These are phyloP conservation scores for Talinum fruticosum DNA, from an alignment of 148 eudicot species.

Conservation along the genomic window DNA sequence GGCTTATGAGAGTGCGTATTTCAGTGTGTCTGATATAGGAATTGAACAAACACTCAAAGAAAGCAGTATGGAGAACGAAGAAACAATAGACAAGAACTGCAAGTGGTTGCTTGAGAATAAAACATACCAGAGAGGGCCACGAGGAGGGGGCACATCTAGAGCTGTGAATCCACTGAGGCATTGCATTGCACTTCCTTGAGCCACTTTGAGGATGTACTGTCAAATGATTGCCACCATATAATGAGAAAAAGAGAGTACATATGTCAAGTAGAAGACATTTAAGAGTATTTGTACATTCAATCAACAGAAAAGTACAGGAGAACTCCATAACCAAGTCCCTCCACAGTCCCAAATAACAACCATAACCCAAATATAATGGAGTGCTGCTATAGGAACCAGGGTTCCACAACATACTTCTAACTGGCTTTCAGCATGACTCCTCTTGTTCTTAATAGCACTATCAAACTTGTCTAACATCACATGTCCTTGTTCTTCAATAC, in stretches of 20 bases:
- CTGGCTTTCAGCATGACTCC: background rate
- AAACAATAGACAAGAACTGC: background rate
- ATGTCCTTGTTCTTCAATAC: background rate
- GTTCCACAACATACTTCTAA: background rate
- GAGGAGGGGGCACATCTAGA: conserved; percentile 84
- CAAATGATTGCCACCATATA: conserved; percentile 8
- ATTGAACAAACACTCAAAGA: too few species aligned
- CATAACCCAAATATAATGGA: background rate
- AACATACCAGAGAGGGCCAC: conserved; percentile 86
- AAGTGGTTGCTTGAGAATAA: background rate
- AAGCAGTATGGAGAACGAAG: background rate
- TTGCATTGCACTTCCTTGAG: conserved; percentile 62
- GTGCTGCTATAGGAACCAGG: background rate
- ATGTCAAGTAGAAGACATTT: background rate
- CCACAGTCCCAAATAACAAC: background rate
- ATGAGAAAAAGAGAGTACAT: background rate
- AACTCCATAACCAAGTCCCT: background rate
- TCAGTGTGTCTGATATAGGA: too few species aligned
- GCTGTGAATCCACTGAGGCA: conserved; percentile 91
- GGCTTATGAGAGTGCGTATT: too few species aligned
- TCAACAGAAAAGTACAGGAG: background rate
- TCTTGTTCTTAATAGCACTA: background rate
- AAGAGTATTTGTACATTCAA: background rate
- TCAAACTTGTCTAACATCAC: background rate
- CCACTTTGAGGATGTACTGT: conserved; percentile 85